phyloP scores from a whole-genome alignment of 495 filamentous ascomycete species.

The Hyaloscypha bicolor region DNA sequence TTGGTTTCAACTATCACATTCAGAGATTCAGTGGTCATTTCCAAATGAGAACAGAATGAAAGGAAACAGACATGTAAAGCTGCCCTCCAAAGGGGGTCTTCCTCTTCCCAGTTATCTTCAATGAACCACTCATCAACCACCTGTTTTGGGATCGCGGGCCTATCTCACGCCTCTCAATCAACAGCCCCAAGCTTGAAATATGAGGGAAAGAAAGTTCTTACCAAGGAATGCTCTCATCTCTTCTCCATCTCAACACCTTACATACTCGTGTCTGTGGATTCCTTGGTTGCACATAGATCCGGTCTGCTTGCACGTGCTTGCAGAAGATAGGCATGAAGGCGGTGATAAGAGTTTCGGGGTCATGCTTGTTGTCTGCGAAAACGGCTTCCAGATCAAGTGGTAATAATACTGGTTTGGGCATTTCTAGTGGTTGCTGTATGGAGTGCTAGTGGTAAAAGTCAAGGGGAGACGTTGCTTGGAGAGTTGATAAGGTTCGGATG shows the following conservation, averaged over 20 bases:
- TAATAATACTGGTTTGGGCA: background rate
- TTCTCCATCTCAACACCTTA: conserved; percentile 20
- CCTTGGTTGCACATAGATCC: conserved; percentile 17
- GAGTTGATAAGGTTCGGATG: background rate
- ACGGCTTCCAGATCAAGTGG: conserved; percentile 17
- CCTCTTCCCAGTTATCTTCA: conserved; percentile 16
- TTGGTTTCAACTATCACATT: conserved; percentile 12
- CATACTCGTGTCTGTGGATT: conserved; percentile 16
- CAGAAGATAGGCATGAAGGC: conserved; percentile 20
- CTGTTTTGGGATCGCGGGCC: background rate
- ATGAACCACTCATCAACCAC: conserved; percentile 8
- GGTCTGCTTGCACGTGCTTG: conserved; percentile 17
- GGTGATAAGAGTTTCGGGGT: conserved; percentile 8
- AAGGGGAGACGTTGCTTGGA: background rate
- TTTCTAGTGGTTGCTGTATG: background rate
- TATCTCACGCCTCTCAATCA: background rate
- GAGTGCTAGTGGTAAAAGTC: background rate
- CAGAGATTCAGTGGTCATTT: background rate
- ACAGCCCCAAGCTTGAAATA: background rate
- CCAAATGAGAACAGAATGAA: background rate
- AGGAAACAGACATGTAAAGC: background rate
- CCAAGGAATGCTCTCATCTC: conserved; percentile 11
- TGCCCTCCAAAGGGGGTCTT: conserved; percentile 19
- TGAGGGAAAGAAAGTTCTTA: background rate
- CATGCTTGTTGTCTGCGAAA: conserved; percentile 8